phyloP scores from a whole-genome alignment of 176 grass and related monocot species.

The Paspalum vaginatum region DNA sequence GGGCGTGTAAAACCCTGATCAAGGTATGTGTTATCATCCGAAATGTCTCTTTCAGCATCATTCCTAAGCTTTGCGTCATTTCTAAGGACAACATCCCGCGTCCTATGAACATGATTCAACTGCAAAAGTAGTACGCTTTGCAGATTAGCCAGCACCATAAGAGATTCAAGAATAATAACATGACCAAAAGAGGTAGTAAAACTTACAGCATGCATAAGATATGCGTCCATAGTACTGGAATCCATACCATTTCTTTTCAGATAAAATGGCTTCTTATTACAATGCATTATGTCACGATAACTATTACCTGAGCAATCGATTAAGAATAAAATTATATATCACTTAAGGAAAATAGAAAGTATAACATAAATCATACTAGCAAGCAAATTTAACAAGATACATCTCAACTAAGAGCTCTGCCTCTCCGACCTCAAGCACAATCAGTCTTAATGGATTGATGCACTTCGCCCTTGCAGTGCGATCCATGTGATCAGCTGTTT shows the following conservation, averaged over 20 bases:
- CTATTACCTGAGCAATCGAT: constrained; percentile 70
- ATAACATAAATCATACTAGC: constrained; percentile 24
- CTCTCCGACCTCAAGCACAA: no score
- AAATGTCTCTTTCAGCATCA: constrained; percentile 57
- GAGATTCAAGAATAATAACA: constrained; percentile 23
- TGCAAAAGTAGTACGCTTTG: constrained; percentile 47
- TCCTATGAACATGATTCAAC: constrained; percentile 91
- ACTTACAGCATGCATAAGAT: constrained; percentile 93
- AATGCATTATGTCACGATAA: constrained; percentile 92
- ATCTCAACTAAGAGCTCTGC: neutral
- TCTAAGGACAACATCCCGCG: constrained; percentile 83
- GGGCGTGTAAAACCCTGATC: constrained; percentile 98
- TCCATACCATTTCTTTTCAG: constrained; percentile 73
- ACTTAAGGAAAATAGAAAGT: neutral
- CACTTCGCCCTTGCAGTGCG: no score
- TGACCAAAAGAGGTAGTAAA: constrained; percentile 38
- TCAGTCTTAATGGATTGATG: no score
- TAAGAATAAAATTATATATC: constrained; percentile 33
- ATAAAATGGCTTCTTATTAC: constrained; percentile 98
- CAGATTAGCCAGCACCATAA: constrained; percentile 40
- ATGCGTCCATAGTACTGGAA: constrained; percentile 88
- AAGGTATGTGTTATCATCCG: constrained; percentile 60
- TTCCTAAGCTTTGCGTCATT: constrained; percentile 81
- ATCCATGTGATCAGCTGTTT: no score
- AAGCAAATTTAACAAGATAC: constrained; percentile 23